Conservation (phyloP, 495 filamentous ascomycete genomes). For the Penicillium egyptiacum region DNA sequence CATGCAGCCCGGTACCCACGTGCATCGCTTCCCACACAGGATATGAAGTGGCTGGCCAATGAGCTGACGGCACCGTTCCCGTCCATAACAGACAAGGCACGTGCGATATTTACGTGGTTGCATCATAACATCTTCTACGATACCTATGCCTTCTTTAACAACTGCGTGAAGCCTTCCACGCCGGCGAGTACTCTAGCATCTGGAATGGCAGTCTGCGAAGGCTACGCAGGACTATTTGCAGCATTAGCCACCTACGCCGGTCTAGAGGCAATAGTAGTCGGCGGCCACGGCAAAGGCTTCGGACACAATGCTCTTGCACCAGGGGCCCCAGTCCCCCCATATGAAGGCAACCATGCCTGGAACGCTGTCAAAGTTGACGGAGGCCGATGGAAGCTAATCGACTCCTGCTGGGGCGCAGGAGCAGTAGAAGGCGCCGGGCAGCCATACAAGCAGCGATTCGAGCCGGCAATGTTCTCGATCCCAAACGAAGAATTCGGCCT, state of each 20-base stretch:
- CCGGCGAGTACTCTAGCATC: conserved; percentile 64
- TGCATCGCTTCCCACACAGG: conserved; percentile 61
- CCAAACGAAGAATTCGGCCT: conserved; percentile 80
- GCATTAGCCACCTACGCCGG: conserved; percentile 72
- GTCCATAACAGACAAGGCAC: conserved; percentile 83
- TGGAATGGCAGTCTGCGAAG: conserved; percentile 86
- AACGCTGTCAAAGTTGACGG: conserved; percentile 85
- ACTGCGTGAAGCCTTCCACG: conserved; percentile 63
- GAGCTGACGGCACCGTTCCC: conserved; percentile 77
- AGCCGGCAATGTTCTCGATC: conserved; percentile 68
- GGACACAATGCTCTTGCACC: conserved; percentile 58
- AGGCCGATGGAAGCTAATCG: conserved; percentile 87
- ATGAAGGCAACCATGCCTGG: conserved; percentile 76
- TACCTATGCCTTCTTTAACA: conserved; percentile 69
- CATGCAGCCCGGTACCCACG: conserved; percentile 78
- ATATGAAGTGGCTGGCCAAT: conserved; percentile 69
- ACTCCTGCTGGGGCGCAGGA: conserved; percentile 92
- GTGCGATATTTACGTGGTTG: conserved; percentile 90
- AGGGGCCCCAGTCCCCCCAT: conserved; percentile 58
- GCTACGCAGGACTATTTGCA: conserved; percentile 83
- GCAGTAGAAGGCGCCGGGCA: conserved; percentile 45
- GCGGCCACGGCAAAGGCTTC: conserved; percentile 86
- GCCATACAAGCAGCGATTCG: conserved; percentile 68
- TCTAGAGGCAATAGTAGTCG: conserved; percentile 65
- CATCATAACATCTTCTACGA: conserved; percentile 94